Evolutionary conservation across 1,139 yeast species (phyloP).

Genomic region (Groenewaldozyma auringiensis): DNA sequence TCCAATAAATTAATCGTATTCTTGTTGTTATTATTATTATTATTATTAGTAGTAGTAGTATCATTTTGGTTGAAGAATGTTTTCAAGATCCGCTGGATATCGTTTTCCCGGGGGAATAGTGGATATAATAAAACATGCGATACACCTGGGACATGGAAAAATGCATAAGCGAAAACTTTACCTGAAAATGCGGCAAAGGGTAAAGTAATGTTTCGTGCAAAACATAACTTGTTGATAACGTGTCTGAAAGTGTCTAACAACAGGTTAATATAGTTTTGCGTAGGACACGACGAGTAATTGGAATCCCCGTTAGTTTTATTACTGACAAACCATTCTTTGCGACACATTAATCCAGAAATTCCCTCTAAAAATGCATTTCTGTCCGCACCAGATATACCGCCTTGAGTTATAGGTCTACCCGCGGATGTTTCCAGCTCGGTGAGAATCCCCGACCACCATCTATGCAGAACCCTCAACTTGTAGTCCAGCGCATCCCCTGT

Average conservation of each 20-base stretch:
- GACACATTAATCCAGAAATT: slow-evolving; percentile 54
- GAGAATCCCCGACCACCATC: slow-evolving; percentile 65
- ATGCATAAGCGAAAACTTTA: slow-evolving; percentile 64
- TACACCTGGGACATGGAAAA: slow-evolving; percentile 52
- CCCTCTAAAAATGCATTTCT: slow-evolving; percentile 68
- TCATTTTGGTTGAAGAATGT: background rate
- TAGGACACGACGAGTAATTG: slow-evolving; percentile 15
- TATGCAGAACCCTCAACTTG: slow-evolving; percentile 36
- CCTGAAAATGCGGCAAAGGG: slow-evolving; percentile 71
- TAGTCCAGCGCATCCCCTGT: slow-evolving; percentile 23
- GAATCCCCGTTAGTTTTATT: background rate
- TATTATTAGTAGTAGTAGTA: too few species aligned
- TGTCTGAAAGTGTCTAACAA: slow-evolving; percentile 51
- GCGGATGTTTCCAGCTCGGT: slow-evolving; percentile 32
- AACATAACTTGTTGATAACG: slow-evolving; percentile 44
- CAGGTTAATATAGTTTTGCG: slow-evolving; percentile 9
- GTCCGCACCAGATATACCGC: slow-evolving; percentile 42
- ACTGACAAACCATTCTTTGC: slow-evolving; percentile 51
- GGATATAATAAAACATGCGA: slow-evolving; percentile 55
- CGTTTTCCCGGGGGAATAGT: slow-evolving; percentile 43
- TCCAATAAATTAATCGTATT: background rate
- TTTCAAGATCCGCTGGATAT: slow-evolving; percentile 28
- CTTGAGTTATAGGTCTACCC: slow-evolving; percentile 19
- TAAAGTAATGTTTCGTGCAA: slow-evolving; percentile 47
- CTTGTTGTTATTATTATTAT: too few species aligned